Conservation (phyloP, 495 filamentous ascomycete species). For the Sordaria brevicollis region DNA sequence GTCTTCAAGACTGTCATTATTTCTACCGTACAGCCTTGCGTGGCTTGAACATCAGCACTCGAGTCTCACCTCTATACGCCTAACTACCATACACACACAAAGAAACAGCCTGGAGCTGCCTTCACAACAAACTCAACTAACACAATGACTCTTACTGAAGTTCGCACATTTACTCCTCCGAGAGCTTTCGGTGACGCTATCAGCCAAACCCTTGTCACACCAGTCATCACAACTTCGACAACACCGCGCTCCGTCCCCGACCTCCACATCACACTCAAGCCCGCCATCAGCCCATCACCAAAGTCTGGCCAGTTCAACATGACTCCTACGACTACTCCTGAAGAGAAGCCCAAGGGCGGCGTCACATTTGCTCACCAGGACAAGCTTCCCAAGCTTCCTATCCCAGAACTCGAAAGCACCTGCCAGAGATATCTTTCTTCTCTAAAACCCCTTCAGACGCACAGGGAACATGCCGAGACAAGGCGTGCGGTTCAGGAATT, state of each 20-base stretch:
- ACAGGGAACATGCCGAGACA: slow-evolving; percentile 76
- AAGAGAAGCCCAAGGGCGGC: slow-evolving; percentile 43
- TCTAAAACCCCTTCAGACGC: slow-evolving; percentile 71
- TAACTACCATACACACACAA: slow-evolving; percentile 30
- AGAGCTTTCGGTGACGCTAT: slow-evolving; percentile 63
- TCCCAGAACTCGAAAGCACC: slow-evolving; percentile 79
- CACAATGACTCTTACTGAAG: slow-evolving; percentile 41
- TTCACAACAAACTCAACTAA: neutral
- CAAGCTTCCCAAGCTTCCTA: slow-evolving; percentile 80
- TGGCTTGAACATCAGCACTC: slow-evolving; percentile 68
- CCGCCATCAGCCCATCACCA: slow-evolving; percentile 14
- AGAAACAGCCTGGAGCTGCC: slow-evolving; percentile 18
- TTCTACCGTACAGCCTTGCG: slow-evolving; percentile 82
- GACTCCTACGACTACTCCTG: slow-evolving; percentile 24
- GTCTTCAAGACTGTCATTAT: slow-evolving; percentile 80
- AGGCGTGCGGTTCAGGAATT: slow-evolving; percentile 76
- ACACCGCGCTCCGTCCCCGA: slow-evolving; percentile 20
- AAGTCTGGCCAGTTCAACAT: slow-evolving; percentile 19
- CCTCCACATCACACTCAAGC: slow-evolving; percentile 17
- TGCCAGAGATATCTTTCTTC: slow-evolving; percentile 71
- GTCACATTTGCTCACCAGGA: slow-evolving; percentile 88
- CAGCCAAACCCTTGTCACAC: slow-evolving; percentile 24
- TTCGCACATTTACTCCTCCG: slow-evolving; percentile 54
- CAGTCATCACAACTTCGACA: slow-evolving; percentile 3
- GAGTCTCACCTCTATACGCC: slow-evolving; percentile 62